Evolutionary conservation across 805 yeast species (phyloP).

Genomic region (Ogataea trehaloabstinens): DNA sequence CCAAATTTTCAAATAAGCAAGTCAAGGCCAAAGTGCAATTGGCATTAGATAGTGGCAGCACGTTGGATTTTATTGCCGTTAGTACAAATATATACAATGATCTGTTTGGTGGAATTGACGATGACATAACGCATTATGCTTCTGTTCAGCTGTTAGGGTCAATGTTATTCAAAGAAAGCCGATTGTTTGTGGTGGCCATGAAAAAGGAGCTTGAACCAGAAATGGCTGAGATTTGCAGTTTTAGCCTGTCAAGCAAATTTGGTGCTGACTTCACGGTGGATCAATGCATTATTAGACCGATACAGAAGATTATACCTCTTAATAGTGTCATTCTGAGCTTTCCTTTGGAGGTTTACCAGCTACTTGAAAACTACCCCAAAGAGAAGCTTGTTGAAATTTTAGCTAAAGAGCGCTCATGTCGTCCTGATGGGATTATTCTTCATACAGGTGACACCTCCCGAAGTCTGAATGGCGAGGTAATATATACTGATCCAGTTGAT

Average conservation of each 20-base stretch:
- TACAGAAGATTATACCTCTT: constrained; percentile 31
- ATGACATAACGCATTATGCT: constrained; percentile 11
- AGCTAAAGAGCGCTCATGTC: constrained; percentile 33
- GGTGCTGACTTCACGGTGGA: constrained; percentile 43
- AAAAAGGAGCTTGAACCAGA: constrained; percentile 24
- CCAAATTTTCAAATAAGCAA: constrained; percentile 3
- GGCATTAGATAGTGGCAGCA: constrained; percentile 16
- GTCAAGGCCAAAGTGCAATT: constrained; percentile 17
- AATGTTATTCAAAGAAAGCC: constrained; percentile 22
- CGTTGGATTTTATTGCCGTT: constrained; percentile 21
- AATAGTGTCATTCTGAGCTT: constrained; percentile 39
- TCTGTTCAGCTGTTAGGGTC: constrained; percentile 27
- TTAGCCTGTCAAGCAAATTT: constrained; percentile 33
- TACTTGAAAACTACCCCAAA: constrained; percentile 36
- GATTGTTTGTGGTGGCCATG: constrained; percentile 35
- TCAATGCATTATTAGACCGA: constrained; percentile 36
- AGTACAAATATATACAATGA: constrained; percentile 11
- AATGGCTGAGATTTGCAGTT: constrained; percentile 40
- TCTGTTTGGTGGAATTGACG: constrained; percentile 11
- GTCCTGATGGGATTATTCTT: constrained; percentile 23
- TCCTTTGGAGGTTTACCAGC: constrained; percentile 46
- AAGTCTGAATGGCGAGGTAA: constrained; percentile 46
- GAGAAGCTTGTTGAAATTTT: constrained; percentile 33
- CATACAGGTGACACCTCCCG: constrained; percentile 44
- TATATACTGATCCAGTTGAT: constrained; percentile 68